Base-by-base conservation (phyloP, 768 basidiomycete genomes). In the Suillus tomentosus region DNA sequence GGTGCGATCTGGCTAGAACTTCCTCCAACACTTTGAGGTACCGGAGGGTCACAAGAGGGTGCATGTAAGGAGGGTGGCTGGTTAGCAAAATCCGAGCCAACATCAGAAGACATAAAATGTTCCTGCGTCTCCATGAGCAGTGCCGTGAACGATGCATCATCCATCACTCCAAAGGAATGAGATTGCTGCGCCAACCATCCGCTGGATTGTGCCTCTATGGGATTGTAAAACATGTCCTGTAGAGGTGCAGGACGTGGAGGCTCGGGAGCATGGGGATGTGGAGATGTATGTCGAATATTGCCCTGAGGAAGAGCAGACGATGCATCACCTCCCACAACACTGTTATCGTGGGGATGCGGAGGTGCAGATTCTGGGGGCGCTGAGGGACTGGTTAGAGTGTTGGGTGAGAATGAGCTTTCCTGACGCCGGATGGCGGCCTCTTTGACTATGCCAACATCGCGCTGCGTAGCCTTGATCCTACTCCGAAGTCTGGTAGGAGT, bases 401-500 rank as follows among this genome's bases (percentile, higher is more conserved):
- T 10, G 36, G 36, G 36, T 36, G 36, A 2, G 36, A 36, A 36
- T 10, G 36, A 36, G 36, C 2, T 36, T 36, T 9, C 9, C 36
- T 36, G 36, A 36, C 9, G 1, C 36, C 8, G 1, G 53, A 36
- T 56, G 51, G 62, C 53, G 8, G 22, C 36, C 36, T 36, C 9
- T 36, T 36, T 36, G 36, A 36, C 50, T 3, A 62, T 17, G 7
- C 48, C 22, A 3, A 17, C 39, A 7, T 53, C 3, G 10, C 3
- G 14, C 31, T 48, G 22, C 1, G n/a, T 62, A 9, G 48, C 27
- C 31, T 53, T 62, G 22, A 62, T 62, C 27, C 17, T 9, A 10
- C 36, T 40, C 17, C 50, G 5, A 19, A 53, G 48, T 19, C 42
- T 50, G 17, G 48, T 62, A 19, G 61, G 61, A n/a, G 48, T 62